A percentile compares a stretch with the other conserved stretches of the same genome.
Conservation (phyloP, 768 basidiomycete species). For the Candolleomyces efflorescens region DNA sequence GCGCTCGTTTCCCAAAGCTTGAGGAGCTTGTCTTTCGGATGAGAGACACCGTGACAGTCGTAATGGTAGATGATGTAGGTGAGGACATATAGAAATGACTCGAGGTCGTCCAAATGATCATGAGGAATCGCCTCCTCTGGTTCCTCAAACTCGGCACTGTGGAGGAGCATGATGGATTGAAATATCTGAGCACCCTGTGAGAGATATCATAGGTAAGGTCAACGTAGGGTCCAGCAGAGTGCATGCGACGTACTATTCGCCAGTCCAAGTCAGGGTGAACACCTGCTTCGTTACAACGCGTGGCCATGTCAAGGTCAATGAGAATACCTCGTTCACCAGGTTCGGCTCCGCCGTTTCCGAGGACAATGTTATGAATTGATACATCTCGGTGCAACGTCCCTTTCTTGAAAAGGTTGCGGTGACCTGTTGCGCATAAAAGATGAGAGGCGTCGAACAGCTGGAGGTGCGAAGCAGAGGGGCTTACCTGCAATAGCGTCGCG, state of each 20-base stretch:
- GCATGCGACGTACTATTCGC: background rate
- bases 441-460: background rate
- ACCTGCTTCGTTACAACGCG: too few relatives aligned
- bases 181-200: background rate
- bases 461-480: background rate
- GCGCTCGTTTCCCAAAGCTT: conserved; percentile 40
- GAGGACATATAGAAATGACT: background rate
- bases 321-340: background rate
- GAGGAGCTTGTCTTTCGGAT: conserved; percentile 73
- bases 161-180: background rate
- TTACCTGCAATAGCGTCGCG: background rate
- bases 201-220: background rate
- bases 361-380: background rate
- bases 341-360: background rate
- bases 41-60: conserved; percentile 51
- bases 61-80: background rate
- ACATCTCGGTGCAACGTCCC: background rate
- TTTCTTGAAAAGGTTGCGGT: background rate
- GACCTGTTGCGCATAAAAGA: background rate
- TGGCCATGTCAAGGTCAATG: background rate
- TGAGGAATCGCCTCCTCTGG: background rate
- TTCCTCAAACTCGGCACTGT: background rate
- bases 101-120: background rate
- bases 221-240: too few relatives aligned
- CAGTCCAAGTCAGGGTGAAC: background rate